Base-by-base conservation (phyloP, 2,329 filamentous ascomycete genomes). In the Colletotrichum limetticola region DNA sequence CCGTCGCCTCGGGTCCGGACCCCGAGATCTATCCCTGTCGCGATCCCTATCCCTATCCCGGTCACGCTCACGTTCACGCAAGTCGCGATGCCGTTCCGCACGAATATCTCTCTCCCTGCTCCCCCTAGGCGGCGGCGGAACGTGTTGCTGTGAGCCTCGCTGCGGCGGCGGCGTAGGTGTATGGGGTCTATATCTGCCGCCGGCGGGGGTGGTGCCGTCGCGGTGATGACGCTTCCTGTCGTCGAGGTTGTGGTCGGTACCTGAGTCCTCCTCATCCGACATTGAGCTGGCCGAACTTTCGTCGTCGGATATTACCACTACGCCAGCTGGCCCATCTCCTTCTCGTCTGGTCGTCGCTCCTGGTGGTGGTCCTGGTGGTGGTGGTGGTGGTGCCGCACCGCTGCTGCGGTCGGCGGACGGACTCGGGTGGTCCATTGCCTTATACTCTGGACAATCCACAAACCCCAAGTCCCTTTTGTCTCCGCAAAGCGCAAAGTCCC, bases 1-100 rank as follows among this genome's bases (percentile, higher is more conserved):
- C 19, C 68, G 67, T 42, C 61, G 57, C 42, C 76, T 74, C 16
- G 63, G 69, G 14, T 68, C 68, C 22, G 66, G 63, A 30, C 76
- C 74, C 19, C 65, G 63, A 46, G 63, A 59, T 22, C 60, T 1
- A 0, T 66, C 63, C 12, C 53, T 53, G 61, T 66, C 61, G 53
- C 67, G 67, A 16, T 70, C 67, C 37, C 37, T 42, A 42, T 42
- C 37, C 16, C 37, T 16, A 42, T 42, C 37, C 14, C 37, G 14
- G 7, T 42, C 32, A 56, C 67, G 49, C 19, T 70, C 46, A n/a
- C 61, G 61, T 26, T 66, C 63, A 35, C 58, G 52, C 9, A 66
- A 22, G 30, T 71, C 68, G 22, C 68, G 68, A 16, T 57, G 49
- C n/a, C 68, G 52, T 16, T 71, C 68, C 5, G 11, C 4, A 19